phyloP scores from a whole-genome alignment of 352 stramenopile species.

The Phytophthora sp. region DNA sequence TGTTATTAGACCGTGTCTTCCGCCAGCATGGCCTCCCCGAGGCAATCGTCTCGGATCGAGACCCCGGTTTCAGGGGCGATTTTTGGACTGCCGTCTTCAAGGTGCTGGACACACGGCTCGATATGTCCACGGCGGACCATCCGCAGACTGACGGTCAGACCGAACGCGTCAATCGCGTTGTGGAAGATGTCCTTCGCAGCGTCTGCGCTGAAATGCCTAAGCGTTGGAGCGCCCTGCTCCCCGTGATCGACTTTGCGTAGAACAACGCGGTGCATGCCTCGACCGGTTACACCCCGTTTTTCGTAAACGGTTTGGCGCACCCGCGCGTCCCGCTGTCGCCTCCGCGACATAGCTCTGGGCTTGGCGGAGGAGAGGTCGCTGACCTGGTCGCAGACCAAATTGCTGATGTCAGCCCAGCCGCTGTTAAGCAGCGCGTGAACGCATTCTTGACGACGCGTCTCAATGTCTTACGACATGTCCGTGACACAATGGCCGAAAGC shows the following conservation, averaged over 20 bases:
- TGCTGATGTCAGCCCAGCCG: background rate
- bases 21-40: background rate
- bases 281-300: constrained; percentile 13
- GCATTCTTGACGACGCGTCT: constrained; percentile 6
- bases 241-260: constrained; percentile 29
- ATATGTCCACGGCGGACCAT: no score
- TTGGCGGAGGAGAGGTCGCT: constrained; percentile 8
- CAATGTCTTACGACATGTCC: constrained; percentile 16
- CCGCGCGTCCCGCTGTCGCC: constrained; percentile 21
- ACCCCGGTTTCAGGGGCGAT: no score
- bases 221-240: constrained; percentile 25
- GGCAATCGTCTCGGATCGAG: no score
- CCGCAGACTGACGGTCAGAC: no score
- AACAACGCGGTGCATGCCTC: constrained; percentile 21
- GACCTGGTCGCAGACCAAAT: background rate
- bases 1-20: background rate
- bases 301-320: background rate
- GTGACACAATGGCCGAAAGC: constrained; percentile 19
- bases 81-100: no score
- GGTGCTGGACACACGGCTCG: no score
- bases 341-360: background rate
- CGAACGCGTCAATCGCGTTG: constrained; percentile 27
- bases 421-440: background rate
- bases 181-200: constrained; percentile 25
- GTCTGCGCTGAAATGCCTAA: constrained; percentile 14